phyloP scores from a whole-genome alignment of 2,329 filamentous ascomycete genomes.

The Phyllosticta citribraziliensis region DNA sequence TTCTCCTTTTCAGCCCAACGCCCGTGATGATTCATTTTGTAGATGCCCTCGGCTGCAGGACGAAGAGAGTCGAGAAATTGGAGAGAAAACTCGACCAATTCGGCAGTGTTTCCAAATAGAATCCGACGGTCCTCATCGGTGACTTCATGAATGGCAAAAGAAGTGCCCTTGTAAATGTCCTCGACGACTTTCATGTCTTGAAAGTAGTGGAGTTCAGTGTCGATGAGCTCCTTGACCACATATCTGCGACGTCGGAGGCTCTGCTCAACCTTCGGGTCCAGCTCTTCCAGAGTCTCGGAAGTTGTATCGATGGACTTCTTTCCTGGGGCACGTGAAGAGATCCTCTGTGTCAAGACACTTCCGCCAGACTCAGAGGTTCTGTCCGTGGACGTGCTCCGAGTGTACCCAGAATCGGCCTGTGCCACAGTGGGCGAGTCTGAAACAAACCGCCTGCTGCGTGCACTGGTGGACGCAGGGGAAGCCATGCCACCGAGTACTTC shows the following conservation, averaged over 20 bases:
- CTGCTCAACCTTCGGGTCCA: conserved; percentile 36
- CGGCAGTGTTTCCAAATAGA: conserved; percentile 86
- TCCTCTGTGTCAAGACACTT: background rate
- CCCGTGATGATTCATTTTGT: conserved; percentile 44
- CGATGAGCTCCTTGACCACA: conserved; percentile 82
- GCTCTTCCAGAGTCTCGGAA: background rate
- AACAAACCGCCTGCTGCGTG: background rate
- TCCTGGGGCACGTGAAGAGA: background rate
- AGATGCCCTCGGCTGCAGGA: conserved; percentile 67
- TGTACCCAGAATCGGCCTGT: background rate
- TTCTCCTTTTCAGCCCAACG: conserved; percentile 41
- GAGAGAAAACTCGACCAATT: conserved; percentile 80
- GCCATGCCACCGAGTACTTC: background rate
- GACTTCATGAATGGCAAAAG: conserved; percentile 68
- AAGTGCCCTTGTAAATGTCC: conserved; percentile 94
- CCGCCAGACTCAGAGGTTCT: background rate
- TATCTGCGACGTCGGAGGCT: conserved; percentile 72
- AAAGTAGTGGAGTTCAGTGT: conserved; percentile 85
- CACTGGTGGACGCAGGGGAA: background rate
- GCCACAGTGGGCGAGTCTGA: background rate
- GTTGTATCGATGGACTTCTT: background rate
- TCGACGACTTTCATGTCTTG: conserved; percentile 95
- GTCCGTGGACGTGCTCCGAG: background rate
- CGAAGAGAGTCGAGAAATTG: conserved; percentile 72
- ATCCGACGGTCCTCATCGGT: conserved; percentile 76